Evolutionary conservation across 805 yeast species (phyloP), one percentile per base, ranked within the genome.

Genomic region (Candida takata): DNA sequence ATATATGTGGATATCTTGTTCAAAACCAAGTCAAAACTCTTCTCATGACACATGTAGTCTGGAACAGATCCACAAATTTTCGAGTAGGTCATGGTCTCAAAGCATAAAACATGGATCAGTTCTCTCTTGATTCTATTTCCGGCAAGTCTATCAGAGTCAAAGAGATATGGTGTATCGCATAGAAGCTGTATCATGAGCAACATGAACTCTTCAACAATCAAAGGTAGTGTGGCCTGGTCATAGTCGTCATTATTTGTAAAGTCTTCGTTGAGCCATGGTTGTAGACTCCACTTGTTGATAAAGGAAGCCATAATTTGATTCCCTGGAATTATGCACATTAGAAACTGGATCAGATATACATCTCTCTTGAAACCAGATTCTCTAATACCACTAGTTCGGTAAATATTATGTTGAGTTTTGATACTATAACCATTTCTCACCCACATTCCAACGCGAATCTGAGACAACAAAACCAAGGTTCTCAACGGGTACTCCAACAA

Each of bases 371-470:
- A 88, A 0, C 96, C 95, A 41, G 76, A 74, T 44, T 88, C 97
- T 36, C 97, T 66, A 33, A 88, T 67, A 4, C 86, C 83, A 10
- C 87, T 72, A 40, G 75, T 79, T 27, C 82, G 72, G 55, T 90
- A 90, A 38, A 87, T 77, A 46, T 78, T 81, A 44, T 83, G 68
- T 52, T 90, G 97, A 18, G 79, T 77, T 27, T 82, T 69, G 5
- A 86, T 77, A 27, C 88, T 80, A 40, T 75, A 71, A 0, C 98
- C 98, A 58, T 90, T 90, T 50, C 97, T 72, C 0, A 90, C 96
- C 97, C 97, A 90, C 38, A 82, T 72, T 0, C 96, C 96, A 0
- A 83, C 77, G 41, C 84, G 80, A 8, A 90, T 83, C 50, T 92
- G 97, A 0, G 95, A 76, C 44, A 85, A 59, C 8, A 84, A 58